Evolutionary conservation across 2,329 filamentous ascomycete species (phyloP), one percentile per base, ranked within the genome.

Genomic region (Ascochyta clinopodiicola): DNA sequence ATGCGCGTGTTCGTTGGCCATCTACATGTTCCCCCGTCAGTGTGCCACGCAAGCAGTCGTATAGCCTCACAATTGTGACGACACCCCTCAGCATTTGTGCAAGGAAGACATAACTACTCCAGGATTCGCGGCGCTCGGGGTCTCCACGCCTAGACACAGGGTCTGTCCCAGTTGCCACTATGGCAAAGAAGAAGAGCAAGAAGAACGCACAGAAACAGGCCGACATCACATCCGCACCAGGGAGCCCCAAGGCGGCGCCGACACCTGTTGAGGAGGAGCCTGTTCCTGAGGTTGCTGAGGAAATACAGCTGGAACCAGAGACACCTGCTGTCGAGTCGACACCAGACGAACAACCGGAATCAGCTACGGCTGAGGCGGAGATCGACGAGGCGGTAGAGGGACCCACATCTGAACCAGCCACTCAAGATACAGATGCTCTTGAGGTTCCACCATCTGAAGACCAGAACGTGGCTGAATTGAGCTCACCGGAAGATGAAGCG

Each of bases 11-110:
- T 62, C 62, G 61, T 62, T 62, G 58, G 62, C 46, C 56, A 58
- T 67, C 52, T 65, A 64, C 62, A 67, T 64, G 63, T 66, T 73
- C 64, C 58, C 63, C 59, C 59, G 60, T 67, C 63, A 58, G 61
- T 64, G 70, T 74, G 72, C 74, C 70, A 75, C 73, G 72, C 71
- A 71, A 72, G 68, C 72, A 72, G 57, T 65, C 63, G 51, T 53
- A 50, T 63, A 66, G 66, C 69, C 61, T 64, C 58, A 64, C 62
- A 54, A 62, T 63, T 54, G 61, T 62, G 46, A 50, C 36, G 44
- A 57, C 45, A 57, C 37, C 52, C 47, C 52, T 51, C 52, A 61
- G 44, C 13, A 27, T 36, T 51, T 51, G 61, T 69, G 64, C 61
- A 57, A 64, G 54, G 64, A 63, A 72, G 61, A 65, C 64, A 62